phyloP scores from a whole-genome alignment of 2,329 filamentous ascomycete genomes.

The Colletotrichum brevisporum region DNA sequence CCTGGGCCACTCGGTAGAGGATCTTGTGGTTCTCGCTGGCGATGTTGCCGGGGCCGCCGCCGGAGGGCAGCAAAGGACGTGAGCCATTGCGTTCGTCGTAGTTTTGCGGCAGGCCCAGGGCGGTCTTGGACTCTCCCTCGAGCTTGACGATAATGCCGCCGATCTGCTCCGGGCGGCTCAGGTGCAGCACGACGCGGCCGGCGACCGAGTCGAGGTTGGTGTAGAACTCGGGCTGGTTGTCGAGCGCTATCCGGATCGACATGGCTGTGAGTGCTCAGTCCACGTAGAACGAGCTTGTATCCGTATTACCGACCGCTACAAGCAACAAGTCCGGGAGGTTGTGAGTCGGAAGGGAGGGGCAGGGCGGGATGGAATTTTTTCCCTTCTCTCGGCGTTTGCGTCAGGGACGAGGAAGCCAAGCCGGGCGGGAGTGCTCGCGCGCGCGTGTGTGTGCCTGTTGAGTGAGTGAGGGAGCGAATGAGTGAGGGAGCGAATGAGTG shows the following conservation, averaged over 20 bases:
- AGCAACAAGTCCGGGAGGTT: constrained; percentile 22
- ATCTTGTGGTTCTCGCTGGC: constrained; percentile 78
- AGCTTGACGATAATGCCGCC: constrained; percentile 85
- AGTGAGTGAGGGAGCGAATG: constrained; percentile 11
- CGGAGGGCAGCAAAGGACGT: constrained; percentile 48
- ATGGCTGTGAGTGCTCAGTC: constrained; percentile 56
- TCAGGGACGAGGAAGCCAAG: too few relatives aligned
- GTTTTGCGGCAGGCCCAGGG: constrained; percentile 67
- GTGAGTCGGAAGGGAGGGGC: constrained; percentile 15
- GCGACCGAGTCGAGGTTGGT: constrained; percentile 84
- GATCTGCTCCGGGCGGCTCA: constrained; percentile 78
- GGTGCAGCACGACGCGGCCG: constrained; percentile 70
- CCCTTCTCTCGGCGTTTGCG: neutral
- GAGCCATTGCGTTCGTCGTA: constrained; percentile 47
- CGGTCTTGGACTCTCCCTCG: constrained; percentile 82
- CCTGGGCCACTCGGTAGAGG: constrained; percentile 79
- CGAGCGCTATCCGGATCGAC: constrained; percentile 77
- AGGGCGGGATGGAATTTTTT: constrained; percentile 30
- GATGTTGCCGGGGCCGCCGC: constrained; percentile 58
- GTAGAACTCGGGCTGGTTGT: constrained; percentile 78
- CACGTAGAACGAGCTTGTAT: constrained; percentile 23
- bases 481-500: constrained; percentile 16
- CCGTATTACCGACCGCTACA: constrained; percentile 5
- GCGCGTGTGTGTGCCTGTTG: neutral
- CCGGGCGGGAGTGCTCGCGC: neutral